These are phyloP conservation scores for Fonsecaea multimorphosa DNA, from an alignment of 2,329 filamentous ascomycete species.

Conservation along the genomic window DNA sequence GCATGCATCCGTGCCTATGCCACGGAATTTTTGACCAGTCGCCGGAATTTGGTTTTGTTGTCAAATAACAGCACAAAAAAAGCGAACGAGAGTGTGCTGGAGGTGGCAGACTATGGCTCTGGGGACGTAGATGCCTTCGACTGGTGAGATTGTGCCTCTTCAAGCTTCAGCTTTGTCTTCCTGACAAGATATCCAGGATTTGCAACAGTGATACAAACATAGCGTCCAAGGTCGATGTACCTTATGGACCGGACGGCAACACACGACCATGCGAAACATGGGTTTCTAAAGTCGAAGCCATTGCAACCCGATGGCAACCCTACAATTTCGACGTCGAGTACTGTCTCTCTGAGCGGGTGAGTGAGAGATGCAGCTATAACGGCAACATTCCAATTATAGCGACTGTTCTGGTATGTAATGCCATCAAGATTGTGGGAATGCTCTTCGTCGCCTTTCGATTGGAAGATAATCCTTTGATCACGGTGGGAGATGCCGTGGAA, in stretches of 20 bases:
- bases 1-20: conserved; percentile 33
- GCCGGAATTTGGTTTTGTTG: conserved; percentile 34
- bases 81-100: conserved; percentile 6
- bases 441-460: conserved; percentile 30
- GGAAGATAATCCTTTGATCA: conserved; percentile 39
- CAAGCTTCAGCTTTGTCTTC: background rate
- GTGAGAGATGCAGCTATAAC: conserved; percentile 34
- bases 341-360: conserved; percentile 33
- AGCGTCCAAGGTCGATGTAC: conserved; percentile 1
- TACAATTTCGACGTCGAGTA: conserved; percentile 31
- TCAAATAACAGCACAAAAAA: conserved; percentile 13
- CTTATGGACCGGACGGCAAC: background rate
- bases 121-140: conserved; percentile 4
- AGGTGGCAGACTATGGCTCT: background rate
- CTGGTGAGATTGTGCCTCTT: conserved; percentile 8
- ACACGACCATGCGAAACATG: conserved; percentile 26
- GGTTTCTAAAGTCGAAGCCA: conserved; percentile 19
- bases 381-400: conserved; percentile 37
- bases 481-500: conserved; percentile 42
- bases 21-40: conserved; percentile 20
- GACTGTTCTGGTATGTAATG: conserved; percentile 35
- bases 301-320: conserved; percentile 29
- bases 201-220: conserved; percentile 24
- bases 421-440: conserved; percentile 35
- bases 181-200: conserved; percentile 22